Percentiles rank a stretch among this genome's conserved stretches.
phyloP scores from a whole-genome alignment of 257 asterid species.

The Lycium barbarum region DNA sequence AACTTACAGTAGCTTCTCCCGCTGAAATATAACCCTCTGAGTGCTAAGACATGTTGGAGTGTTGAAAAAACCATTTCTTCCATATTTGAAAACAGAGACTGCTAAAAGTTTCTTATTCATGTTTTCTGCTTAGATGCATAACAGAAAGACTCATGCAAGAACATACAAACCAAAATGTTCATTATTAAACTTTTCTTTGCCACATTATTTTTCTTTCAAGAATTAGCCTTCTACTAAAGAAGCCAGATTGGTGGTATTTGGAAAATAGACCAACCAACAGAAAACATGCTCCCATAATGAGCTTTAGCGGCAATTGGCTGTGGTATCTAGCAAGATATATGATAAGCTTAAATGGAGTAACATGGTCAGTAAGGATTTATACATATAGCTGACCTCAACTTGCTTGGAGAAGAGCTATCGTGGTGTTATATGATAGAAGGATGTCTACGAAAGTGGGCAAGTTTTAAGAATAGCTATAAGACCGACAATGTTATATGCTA shows the following conservation, averaged over 20 bases:
- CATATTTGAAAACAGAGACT: not conserved
- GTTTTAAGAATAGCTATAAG: not conserved
- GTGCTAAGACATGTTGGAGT: not conserved
- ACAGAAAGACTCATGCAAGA: slow-evolving; percentile 2
- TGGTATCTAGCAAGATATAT: not conserved
- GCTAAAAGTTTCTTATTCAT: not conserved
- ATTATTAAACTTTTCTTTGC: not conserved
- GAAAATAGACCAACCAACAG: not conserved
- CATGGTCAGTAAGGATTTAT: not conserved
- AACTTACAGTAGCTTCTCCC: not conserved
- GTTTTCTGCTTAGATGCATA: slow-evolving; percentile 22
- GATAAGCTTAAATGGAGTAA: not conserved
- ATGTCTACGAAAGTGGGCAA: not conserved
- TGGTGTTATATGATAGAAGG: not conserved
- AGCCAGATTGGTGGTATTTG: not conserved
- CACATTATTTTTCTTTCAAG: not conserved
- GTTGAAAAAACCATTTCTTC: not conserved
- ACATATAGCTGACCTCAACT: not conserved
- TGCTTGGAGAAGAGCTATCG: not conserved
- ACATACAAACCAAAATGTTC: not conserved
- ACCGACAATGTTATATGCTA: not conserved
- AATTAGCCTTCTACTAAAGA: not conserved
- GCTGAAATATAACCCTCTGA: not conserved
- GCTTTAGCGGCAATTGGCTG: not conserved
- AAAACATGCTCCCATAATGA: slow-evolving; percentile 9